Percentiles rank a stretch among this genome's conserved stretches.
Conservation (phyloP, 208 protist species). For the Leishmania amazonensis region DNA sequence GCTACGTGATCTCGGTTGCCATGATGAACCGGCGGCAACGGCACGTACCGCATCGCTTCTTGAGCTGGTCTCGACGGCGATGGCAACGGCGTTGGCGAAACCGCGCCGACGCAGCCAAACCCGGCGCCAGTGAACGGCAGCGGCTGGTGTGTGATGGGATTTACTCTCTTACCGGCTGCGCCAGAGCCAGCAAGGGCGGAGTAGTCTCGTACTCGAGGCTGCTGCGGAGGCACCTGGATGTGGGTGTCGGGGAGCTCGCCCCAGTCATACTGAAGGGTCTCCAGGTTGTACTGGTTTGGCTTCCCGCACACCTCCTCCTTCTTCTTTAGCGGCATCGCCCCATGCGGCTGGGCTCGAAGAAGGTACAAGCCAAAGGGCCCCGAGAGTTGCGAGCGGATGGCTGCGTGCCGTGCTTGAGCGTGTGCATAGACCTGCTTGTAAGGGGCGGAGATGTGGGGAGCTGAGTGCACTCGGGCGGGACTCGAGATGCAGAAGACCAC, state of each 20-base stretch:
- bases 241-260: conserved; percentile 64
- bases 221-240: conserved; percentile 23
- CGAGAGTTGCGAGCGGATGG: not conserved
- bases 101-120: not conserved
- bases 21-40: not conserved
- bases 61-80: conserved; percentile 21
- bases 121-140: not conserved
- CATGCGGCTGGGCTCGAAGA: not conserved
- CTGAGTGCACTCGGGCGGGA: not conserved
- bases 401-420: not conserved
- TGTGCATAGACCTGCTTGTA: not conserved
- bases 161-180: not conserved
- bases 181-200: conserved; percentile 8
- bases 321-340: conserved; percentile 34
- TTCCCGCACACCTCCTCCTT: conserved; percentile 80
- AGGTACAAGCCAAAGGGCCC: not conserved
- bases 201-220: conserved; percentile 31
- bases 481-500: not conserved
- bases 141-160: conserved; percentile 25
- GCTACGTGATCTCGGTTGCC: conserved; percentile 15
- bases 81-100: conserved; percentile 22
- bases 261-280: conserved; percentile 82
- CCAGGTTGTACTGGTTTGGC: conserved; percentile 77
- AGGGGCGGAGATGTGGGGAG: not conserved
- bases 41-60: conserved; percentile 5